A percentile compares a stretch with the other conserved stretches of the same genome.
Conservation (phyloP, 139 green algal species). For the Nannochloris sp. region DNA sequence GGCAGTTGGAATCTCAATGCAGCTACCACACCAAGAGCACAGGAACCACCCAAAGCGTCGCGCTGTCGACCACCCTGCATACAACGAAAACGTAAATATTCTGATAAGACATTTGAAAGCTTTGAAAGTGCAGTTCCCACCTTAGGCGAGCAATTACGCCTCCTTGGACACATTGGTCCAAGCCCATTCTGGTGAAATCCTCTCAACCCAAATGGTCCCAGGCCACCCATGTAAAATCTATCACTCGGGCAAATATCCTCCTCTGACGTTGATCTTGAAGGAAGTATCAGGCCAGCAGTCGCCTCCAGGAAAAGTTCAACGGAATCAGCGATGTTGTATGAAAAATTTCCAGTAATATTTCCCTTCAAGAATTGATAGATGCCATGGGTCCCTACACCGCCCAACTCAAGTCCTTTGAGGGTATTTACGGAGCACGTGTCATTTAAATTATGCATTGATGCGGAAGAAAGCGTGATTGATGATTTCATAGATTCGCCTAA, state of each 20-base stretch:
- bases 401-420: too few relatives aligned
- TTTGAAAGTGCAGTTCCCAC: neutral
- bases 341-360: too few relatives aligned
- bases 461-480: conserved; percentile 34
- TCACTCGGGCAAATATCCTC: conserved; percentile 42
- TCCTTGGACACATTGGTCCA: conserved; percentile 43
- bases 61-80: neutral
- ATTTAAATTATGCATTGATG: conserved; percentile 1
- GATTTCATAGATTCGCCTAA: conserved; percentile 60
- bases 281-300: conserved; percentile 40
- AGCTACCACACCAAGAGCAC: conserved; percentile 47
- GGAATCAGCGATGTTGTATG: neutral
- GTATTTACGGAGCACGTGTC: too few relatives aligned
- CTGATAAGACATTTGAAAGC: too few relatives aligned
- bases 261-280: conserved; percentile 25
- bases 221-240: conserved; percentile 65
- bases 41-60: conserved; percentile 62
- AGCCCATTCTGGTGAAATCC: conserved; percentile 51
- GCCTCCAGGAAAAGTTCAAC: conserved; percentile 15
- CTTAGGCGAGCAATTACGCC: conserved; percentile 1
- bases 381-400: too few relatives aligned
- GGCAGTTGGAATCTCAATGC: conserved; percentile 55
- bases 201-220: conserved; percentile 31
- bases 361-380: too few relatives aligned
- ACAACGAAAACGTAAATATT: neutral